Conservation (phyloP, 306 rosid genomes). For the Luffa acutangula region DNA sequence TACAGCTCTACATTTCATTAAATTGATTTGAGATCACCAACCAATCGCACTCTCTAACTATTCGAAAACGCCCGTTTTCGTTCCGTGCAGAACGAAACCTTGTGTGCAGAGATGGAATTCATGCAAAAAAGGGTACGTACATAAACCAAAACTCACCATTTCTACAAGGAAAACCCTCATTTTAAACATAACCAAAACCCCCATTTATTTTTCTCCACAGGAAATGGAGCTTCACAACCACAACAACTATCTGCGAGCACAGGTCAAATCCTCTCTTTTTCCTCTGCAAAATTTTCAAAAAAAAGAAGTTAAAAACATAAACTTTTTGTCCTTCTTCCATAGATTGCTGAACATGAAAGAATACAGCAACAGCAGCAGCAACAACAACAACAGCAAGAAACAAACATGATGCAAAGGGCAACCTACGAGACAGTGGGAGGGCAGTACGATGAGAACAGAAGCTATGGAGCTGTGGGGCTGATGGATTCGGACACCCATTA, state of each 20-base stretch:
- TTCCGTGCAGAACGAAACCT: conserved; percentile 54
- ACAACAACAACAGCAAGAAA: conserved; percentile 12
- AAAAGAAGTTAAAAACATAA: too few species aligned
- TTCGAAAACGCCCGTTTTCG: background rate
- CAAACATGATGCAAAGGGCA: conserved; percentile 35
- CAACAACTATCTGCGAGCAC: conserved; percentile 71
- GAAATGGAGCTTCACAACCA: conserved; percentile 81
- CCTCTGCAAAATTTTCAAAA: background rate
- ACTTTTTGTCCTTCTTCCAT: too few species aligned
- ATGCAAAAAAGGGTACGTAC: conserved; percentile 79
- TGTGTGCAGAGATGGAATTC: conserved; percentile 74
- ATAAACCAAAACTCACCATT: too few species aligned
- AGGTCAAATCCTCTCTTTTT: conserved; percentile 27
- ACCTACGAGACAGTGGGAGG: conserved; percentile 24
- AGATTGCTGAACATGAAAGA: conserved; percentile 78
- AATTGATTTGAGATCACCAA: background rate
- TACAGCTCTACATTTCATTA: background rate
- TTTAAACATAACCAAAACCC: background rate
- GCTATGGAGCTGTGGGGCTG: conserved; percentile 20
- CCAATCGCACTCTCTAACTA: background rate
- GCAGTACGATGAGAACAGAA: conserved; percentile 29
- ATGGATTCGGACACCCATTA: conserved; percentile 44
- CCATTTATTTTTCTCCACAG: conserved; percentile 24
- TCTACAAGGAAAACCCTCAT: background rate
- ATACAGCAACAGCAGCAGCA: conserved; percentile 30